These are phyloP conservation scores for Floccularia luteovirens DNA, from an alignment of 768 basidiomycete species.

Conservation along the genomic window DNA sequence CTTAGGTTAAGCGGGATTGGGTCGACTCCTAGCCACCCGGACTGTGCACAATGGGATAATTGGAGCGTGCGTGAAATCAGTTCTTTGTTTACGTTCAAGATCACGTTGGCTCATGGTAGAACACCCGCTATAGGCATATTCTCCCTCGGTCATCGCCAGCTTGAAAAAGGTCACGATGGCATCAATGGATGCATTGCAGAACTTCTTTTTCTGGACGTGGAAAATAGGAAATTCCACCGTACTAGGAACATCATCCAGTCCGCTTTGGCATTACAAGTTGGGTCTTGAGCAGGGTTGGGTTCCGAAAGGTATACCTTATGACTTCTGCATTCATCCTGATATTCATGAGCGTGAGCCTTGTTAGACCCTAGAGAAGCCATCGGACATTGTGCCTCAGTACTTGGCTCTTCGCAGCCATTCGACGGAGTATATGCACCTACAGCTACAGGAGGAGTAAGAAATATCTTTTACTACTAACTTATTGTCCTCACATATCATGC, in stretches of 20 bases:
- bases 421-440: slow-evolving; percentile 49
- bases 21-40: slow-evolving; percentile 21
- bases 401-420: slow-evolving; percentile 35
- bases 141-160: slow-evolving; percentile 44
- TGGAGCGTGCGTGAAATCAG: slow-evolving; percentile 24
- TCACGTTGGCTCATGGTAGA: neutral
- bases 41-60: slow-evolving; percentile 34
- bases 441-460: slow-evolving; percentile 59
- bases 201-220: slow-evolving; percentile 98
- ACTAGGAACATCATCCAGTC: slow-evolving; percentile 58
- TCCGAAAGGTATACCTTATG: slow-evolving; percentile 47
- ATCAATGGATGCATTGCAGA: slow-evolving; percentile 86
- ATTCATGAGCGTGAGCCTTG: neutral
- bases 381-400: slow-evolving; percentile 32
- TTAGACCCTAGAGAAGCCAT: slow-evolving; percentile 39
- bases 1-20: slow-evolving; percentile 41
- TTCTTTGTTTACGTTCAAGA: neutral
- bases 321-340: neutral
- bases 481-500: slow-evolving; percentile 3
- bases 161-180: slow-evolving; percentile 64
- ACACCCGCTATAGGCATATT: slow-evolving; percentile 35
- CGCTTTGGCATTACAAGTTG: slow-evolving; percentile 85
- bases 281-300: slow-evolving; percentile 87
- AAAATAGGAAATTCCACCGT: slow-evolving; percentile 81
- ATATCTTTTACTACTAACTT: neutral